A percentile compares a stretch with the other conserved stretches of the same genome.
phyloP scores from a whole-genome alignment of 1,139 yeast species.

The Nadsonia commutata region DNA sequence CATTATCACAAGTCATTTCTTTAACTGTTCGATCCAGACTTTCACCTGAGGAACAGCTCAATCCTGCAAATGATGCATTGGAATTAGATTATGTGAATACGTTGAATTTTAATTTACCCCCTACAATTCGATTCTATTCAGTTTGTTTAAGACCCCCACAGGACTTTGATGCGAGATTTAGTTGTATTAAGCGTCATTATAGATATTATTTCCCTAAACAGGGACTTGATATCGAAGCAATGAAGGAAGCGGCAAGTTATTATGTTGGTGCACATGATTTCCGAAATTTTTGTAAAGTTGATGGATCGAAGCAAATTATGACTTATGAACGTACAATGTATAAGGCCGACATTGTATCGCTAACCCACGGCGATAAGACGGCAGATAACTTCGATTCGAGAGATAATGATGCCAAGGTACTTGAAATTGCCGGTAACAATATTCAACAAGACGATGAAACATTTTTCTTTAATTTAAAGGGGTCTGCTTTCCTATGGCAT shows the following conservation, averaged over 20 bases:
- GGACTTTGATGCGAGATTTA: slow-evolving; percentile 82
- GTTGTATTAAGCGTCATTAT: slow-evolving; percentile 73
- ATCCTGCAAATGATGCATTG: slow-evolving; percentile 37
- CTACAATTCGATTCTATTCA: slow-evolving; percentile 70
- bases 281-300: slow-evolving; percentile 86
- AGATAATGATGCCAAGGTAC: background rate
- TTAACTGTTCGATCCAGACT: slow-evolving; percentile 59
- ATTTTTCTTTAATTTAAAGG: slow-evolving; percentile 64
- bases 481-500: slow-evolving; percentile 93
- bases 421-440: background rate
- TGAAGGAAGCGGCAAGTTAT: slow-evolving; percentile 53
- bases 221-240: slow-evolving; percentile 44
- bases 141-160: slow-evolving; percentile 71
- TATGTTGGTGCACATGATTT: slow-evolving; percentile 77
- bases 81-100: slow-evolving; percentile 70
- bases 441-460: slow-evolving; percentile 8
- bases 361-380: slow-evolving; percentile 1
- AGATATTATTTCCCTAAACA: slow-evolving; percentile 53
- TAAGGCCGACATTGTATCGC: slow-evolving; percentile 14
- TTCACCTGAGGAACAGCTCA: slow-evolving; percentile 39
- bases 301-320: slow-evolving; percentile 34
- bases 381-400: background rate
- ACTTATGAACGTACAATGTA: slow-evolving; percentile 17
- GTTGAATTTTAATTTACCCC: slow-evolving; percentile 63
- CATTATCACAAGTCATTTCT: slow-evolving; percentile 88